Evolutionary conservation across 345 rosid genomes (phyloP).

Genomic region (Linum tenue): DNA sequence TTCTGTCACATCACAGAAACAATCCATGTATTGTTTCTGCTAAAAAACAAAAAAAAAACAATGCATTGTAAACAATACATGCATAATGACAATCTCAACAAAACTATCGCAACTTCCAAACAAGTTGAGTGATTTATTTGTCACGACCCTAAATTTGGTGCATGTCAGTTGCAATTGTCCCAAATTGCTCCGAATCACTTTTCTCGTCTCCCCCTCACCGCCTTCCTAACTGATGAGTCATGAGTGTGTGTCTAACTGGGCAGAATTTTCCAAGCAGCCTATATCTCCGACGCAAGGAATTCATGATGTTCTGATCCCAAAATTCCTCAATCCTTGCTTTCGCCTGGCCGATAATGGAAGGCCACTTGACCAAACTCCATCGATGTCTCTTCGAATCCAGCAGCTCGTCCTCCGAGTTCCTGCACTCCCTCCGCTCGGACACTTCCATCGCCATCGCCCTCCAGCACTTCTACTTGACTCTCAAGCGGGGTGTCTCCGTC

Average conservation of each 20-base stretch:
- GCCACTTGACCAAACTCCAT: slow-evolving; percentile 52
- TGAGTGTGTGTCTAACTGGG: neutral
- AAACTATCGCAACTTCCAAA: too few relatives aligned
- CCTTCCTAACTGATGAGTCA: neutral
- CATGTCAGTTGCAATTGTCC: too few relatives aligned
- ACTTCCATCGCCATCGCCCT: slow-evolving; percentile 51
- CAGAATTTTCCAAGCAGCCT: too few relatives aligned
- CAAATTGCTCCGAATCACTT: too few relatives aligned
- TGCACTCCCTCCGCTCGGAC: slow-evolving; percentile 50
- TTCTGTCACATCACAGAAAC: too few relatives aligned
- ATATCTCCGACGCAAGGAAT: neutral
- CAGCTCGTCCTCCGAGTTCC: slow-evolving; percentile 42
- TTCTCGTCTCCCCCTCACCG: neutral
- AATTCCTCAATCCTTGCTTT: neutral
- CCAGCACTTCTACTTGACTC: slow-evolving; percentile 27
- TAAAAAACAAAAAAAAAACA: too few relatives aligned
- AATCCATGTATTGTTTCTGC: too few relatives aligned
- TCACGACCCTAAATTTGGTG: too few relatives aligned
- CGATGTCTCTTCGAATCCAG: slow-evolving; percentile 47
- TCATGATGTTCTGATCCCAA: neutral
- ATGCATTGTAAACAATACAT: too few relatives aligned
- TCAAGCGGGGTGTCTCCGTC: neutral
- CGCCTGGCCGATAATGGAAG: slow-evolving; percentile 32
- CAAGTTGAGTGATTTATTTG: too few relatives aligned
- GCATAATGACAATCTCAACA: too few relatives aligned